Evolutionary conservation across 176 grass and related monocot genomes (phyloP), one percentile per base, ranked within the genome.

Genomic region (Aegilops umbellulata): DNA sequence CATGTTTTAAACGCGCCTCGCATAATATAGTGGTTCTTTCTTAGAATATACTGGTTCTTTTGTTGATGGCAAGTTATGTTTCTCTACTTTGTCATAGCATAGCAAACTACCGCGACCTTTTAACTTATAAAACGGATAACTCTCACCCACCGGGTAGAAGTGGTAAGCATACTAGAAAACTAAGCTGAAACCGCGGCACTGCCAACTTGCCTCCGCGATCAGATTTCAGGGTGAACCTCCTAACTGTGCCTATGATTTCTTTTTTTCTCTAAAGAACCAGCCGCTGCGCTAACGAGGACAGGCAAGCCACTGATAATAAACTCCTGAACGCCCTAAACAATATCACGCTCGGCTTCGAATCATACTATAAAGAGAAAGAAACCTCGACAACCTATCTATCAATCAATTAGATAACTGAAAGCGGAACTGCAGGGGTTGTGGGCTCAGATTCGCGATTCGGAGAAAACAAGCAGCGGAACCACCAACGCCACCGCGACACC

Each of bases 391-490:
- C 36, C 57, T 17, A 58, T 47, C 32, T 1, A 60, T 47, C 26
- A 3, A 55, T 38, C 38, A 63, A 53, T 66, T 14, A 0, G 34
- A 34, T 55, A 31, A 10, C 41, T 3, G 14, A n/a, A 36, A 42
- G 69, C 31, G 14, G n/a, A 24, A 3, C 12, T 24, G 71, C 15
- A 7, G 46, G 14, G 1, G 46, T 0, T 19, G 42, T 4, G 16
- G 22, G 26, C 46, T 61, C 85, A 84, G 81, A 87, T 86, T 77
- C 47, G 29, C 36, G n/a, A 31, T 55, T 55, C 44, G 15, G 29
- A 26, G 7, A 61, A 83, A 69, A 2, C 62, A 80, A 10, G 44
- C 61, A n/a, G 46, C 12, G 14, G 15, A 80, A 8, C 25, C 4
- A 15, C 24, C 25, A 29, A 4, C 69, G 4, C 44, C 47, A 34